phyloP scores from a whole-genome alignment of 306 rosid species.

The Pachyrhizus erosus region DNA sequence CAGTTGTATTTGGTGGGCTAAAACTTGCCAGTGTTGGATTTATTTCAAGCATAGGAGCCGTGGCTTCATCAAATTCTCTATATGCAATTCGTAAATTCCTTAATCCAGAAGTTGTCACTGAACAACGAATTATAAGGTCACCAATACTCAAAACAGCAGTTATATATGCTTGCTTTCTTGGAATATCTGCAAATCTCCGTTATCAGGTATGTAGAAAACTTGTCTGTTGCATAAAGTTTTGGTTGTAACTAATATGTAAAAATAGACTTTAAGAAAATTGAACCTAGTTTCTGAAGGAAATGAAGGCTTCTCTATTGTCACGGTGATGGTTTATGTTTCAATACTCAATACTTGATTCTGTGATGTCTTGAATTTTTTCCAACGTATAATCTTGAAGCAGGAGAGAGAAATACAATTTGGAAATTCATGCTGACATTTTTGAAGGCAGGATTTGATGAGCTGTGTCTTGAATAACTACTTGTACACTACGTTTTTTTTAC shows the following conservation, averaged over 20 bases:
- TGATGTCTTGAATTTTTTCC: conserved; percentile 19
- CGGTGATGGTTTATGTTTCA: conserved; percentile 5
- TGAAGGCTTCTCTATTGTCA: conserved; percentile 21
- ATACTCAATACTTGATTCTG: not conserved
- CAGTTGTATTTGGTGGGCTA: conserved; percentile 88
- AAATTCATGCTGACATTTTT: conserved; percentile 18
- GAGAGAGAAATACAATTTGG: not conserved
- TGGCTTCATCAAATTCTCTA: conserved; percentile 77
- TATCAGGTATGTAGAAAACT: conserved; percentile 74
- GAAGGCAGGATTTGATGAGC: conserved; percentile 19
- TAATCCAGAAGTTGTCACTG: conserved; percentile 59
- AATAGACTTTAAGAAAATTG: conserved; percentile 13
- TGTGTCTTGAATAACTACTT: not conserved
- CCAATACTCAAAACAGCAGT: conserved; percentile 87
- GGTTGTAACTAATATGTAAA: not conserved
- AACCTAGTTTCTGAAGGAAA: conserved; percentile 41
- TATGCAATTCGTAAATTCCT: conserved; percentile 66
- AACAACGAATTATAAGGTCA: conserved; percentile 67
- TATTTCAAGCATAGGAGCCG: conserved; percentile 90
- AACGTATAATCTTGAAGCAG: conserved; percentile 9
- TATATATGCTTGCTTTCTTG: conserved; percentile 73
- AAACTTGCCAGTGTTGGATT: conserved; percentile 92
- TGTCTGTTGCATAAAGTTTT: conserved; percentile 25
- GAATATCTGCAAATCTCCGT: conserved; percentile 88
- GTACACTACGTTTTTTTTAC: not conserved